These are phyloP conservation scores for Dillenia suffruticosa DNA, from an alignment of 164 flowering plant species.

Conservation along the genomic window DNA sequence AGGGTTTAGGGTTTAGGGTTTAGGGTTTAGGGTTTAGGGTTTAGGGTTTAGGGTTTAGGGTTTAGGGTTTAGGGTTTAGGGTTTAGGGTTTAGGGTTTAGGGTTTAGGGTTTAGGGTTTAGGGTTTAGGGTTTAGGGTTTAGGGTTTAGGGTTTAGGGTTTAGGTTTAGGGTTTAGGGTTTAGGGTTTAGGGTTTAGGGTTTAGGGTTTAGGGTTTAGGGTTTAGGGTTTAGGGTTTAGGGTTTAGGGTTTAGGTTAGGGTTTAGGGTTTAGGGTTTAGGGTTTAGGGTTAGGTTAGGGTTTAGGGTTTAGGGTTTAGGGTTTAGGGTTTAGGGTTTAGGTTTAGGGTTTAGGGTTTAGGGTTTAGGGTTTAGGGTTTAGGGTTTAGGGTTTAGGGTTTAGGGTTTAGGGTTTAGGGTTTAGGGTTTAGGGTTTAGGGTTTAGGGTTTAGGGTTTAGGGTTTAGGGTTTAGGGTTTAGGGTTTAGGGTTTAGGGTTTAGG, in stretches of 20 bases:
- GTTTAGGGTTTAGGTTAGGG: too few species aligned
- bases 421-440: slow-evolving; percentile 1
- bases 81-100: slow-evolving; percentile 1
- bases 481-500: slow-evolving; percentile 2
- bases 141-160: not conserved
- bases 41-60: too few species aligned
- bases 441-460: slow-evolving; percentile 5
- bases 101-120: slow-evolving; percentile 1
- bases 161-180: too few species aligned
- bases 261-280: too few species aligned
- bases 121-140: slow-evolving; percentile 2
- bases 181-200: too few species aligned
- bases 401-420: not conserved
- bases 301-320: too few species aligned
- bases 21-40: too few species aligned
- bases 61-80: slow-evolving; percentile 8
- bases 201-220: too few species aligned
- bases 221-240: too few species aligned
- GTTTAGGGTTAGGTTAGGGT: too few species aligned
- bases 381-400: not conserved
- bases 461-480: slow-evolving; percentile 1
- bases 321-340: slow-evolving; percentile 6
- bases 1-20: too few species aligned
- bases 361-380: not conserved
- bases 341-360: not conserved